Evolutionary conservation across 2,329 filamentous ascomycete genomes (phyloP).

Genomic region (Cordyceps tenuipes): DNA sequence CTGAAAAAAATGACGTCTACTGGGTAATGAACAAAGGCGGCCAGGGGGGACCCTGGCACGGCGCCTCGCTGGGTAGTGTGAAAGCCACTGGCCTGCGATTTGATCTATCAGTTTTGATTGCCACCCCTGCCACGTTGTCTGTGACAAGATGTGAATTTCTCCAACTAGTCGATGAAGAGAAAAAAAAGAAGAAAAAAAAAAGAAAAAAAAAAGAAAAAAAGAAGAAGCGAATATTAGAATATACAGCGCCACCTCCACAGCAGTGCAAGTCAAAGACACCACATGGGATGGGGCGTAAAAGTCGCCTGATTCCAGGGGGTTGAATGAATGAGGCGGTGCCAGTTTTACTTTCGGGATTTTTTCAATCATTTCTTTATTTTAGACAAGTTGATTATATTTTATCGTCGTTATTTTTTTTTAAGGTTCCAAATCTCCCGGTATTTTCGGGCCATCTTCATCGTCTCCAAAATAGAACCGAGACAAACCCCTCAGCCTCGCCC

Average conservation of each 20-base stretch:
- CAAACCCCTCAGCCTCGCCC: no score
- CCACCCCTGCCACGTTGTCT: neutral
- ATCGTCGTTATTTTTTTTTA: neutral
- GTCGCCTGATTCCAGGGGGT: neutral
- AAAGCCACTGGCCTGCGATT: neutral
- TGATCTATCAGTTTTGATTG: neutral
- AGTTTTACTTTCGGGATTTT: neutral
- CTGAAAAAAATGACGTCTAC: no score
- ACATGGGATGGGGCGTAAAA: neutral
- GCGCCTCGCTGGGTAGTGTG: neutral
- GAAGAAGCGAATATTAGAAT: neutral
- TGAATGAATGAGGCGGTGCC: neutral
- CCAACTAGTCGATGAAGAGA: neutral
- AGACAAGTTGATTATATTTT: no score
- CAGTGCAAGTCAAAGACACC: neutral
- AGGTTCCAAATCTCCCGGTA: no score
- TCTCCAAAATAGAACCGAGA: no score
- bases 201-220: neutral
- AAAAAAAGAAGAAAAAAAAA: neutral
- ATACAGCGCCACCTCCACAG: conserved; percentile 2
- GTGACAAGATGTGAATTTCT: neutral
- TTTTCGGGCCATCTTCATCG: no score
- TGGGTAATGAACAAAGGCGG: neutral
- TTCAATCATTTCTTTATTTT: neutral
- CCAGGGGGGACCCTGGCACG: neutral